Percentiles rank a stretch among this genome's conserved stretches.
Evolutionary conservation across 345 rosid genomes (phyloP).

Genomic region (Geranium rotundifolium): DNA sequence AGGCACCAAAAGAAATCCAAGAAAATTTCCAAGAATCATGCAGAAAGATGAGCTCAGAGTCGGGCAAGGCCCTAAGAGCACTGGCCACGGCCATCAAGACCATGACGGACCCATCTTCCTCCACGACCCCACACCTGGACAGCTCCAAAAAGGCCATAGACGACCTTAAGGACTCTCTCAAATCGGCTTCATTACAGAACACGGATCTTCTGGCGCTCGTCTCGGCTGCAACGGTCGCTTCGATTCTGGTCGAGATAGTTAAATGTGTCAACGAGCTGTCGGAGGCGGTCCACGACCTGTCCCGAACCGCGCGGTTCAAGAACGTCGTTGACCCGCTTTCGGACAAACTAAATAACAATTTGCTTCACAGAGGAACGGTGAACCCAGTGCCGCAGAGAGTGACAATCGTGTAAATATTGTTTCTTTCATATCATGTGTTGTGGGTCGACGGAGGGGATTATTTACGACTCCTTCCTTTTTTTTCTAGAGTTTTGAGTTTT

Average conservation of each 20-base stretch:
- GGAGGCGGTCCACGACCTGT: conserved; percentile 40
- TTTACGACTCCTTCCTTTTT: too few species aligned
- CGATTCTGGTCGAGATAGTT: conserved; percentile 40
- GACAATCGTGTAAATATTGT: too few species aligned
- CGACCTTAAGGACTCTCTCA: conserved; percentile 30
- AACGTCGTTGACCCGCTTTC: conserved; percentile 23
- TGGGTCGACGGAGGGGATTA: too few species aligned
- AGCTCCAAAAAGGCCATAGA: conserved; percentile 39
- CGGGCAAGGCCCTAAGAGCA: conserved; percentile 44
- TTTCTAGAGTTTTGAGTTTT: too few species aligned
- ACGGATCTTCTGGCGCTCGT: conserved; percentile 33
- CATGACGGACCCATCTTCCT: conserved; percentile 30
- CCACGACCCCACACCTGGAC: conserved; percentile 29
- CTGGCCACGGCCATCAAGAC: conserved; percentile 42
- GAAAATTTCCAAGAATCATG: conserved; percentile 36
- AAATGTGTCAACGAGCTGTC: conserved; percentile 36
- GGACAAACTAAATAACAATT: conserved; percentile 19
- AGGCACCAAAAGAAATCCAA: conserved; percentile 41
- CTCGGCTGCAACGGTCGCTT: conserved; percentile 52
- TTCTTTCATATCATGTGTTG: too few species aligned
- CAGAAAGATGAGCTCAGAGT: conserved; percentile 33
- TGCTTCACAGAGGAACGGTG: conserved; percentile 41
- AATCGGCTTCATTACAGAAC: conserved; percentile 18
- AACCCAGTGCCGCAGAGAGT: too few species aligned
- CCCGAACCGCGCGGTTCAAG: conserved; percentile 43